Base-by-base conservation (phyloP, 768 basidiomycete species). In the Phallus indusiatus region DNA sequence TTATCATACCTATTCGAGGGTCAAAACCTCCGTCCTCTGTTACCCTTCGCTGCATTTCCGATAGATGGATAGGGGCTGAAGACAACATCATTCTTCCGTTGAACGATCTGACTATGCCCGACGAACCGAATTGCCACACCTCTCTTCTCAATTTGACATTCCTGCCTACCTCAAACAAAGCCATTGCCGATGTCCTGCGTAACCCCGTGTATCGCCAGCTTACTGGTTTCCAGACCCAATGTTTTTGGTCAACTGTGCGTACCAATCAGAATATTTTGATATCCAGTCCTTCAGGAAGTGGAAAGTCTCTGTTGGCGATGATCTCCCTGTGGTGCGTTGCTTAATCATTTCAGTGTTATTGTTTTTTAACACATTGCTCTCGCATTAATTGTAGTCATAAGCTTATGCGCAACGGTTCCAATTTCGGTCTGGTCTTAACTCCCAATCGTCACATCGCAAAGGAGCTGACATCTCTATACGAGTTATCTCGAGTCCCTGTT, bases 61-160 rank as follows among this genome's bases (percentile, higher is more conserved):
- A 97, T 71, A 80, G 82, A 60, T 99, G 96, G 96, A 76, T 96
- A 63, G 92, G 92, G 1, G 88, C 94, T 1, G 94, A 96, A 65
- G 82, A 90, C 55, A 84, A 87, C 61, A 65, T 85, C 8, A 62
- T 65, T 1, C 75, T 97, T 46, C 70, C 83, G 2, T 69, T 98
- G 46, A 81, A 84, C 1, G 73, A 77, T 5, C 72, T 97, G 28
- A 71, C 83, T 52, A 94, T 98, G 88, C 96, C 96, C 1, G 55
- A 68, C 14, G 66, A 71, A 16, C 80, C 82, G 20, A 71, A 73
- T 54, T 79, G 75, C 53, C 84, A 81, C 65, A 85, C 84, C 0
- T 76, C 81, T 28, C 73, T 86, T 7, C 68, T 94, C 50, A 79
- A 88, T 60, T 75, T 94, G 12, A 90, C 93, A 1, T 86, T 88